phyloP scores from a whole-genome alignment of 2,329 filamentous ascomycete genomes.

The Botrytis fragariae region DNA sequence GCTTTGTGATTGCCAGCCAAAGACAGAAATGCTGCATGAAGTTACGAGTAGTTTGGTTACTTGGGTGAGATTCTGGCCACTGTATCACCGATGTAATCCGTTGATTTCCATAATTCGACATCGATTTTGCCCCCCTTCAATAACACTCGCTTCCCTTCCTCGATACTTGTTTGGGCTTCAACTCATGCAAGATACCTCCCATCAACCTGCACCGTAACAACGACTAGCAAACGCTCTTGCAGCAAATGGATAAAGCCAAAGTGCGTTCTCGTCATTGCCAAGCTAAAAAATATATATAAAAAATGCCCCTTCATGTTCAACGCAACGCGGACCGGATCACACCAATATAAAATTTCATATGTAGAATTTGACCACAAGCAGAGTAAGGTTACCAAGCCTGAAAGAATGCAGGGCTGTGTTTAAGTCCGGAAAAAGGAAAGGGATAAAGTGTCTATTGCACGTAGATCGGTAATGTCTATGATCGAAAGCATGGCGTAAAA shows the following conservation, averaged over 20 bases:
- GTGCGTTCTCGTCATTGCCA: neutral
- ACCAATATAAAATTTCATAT: slow-evolving; percentile 3
- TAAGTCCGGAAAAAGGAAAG: neutral
- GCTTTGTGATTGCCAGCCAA: neutral
- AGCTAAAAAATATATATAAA: too few relatives aligned
- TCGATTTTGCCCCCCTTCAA: neutral
- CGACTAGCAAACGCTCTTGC: slow-evolving; percentile 3
- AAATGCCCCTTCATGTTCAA: neutral
- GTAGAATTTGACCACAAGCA: neutral
- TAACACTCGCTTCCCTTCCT: neutral
- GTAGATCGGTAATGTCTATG: neutral
- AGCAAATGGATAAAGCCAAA: neutral
- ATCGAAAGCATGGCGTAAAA: neutral
- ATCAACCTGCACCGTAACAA: neutral
- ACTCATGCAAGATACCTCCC: slow-evolving; percentile 6
- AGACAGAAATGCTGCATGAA: neutral
- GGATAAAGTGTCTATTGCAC: neutral
- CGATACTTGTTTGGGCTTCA: slow-evolving; percentile 2
- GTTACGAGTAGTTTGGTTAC: neutral
- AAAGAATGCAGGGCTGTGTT: neutral
- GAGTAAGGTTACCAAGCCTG: slow-evolving; percentile 9
- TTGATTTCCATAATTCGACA: neutral
- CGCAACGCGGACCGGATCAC: neutral
- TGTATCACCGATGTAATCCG: slow-evolving; percentile 12
- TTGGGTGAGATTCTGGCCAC: neutral